Conservation (phyloP, 805 yeast genomes). For the Candida broadrunensis region DNA sequence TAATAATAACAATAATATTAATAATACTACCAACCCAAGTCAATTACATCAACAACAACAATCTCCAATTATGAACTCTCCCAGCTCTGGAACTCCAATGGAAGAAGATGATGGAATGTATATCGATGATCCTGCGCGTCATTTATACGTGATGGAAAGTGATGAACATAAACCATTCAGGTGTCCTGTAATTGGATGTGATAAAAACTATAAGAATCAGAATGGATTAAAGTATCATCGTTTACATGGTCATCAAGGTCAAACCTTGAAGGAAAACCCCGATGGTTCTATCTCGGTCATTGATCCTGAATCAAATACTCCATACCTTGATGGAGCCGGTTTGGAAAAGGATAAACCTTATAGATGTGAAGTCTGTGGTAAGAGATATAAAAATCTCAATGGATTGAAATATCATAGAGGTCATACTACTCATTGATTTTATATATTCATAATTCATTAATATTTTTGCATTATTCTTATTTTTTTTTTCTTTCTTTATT, state of each 20-base stretch:
- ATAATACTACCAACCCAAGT: slow-evolving; percentile 2
- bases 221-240: slow-evolving; percentile 96
- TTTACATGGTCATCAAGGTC: slow-evolving; percentile 95
- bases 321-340: slow-evolving; percentile 90
- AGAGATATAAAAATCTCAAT: slow-evolving; percentile 91
- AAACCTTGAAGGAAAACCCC: slow-evolving; percentile 81
- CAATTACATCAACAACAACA: slow-evolving; percentile 12
- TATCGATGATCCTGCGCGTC: slow-evolving; percentile 96
- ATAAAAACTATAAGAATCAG: slow-evolving; percentile 95
- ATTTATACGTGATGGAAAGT: slow-evolving; percentile 85
- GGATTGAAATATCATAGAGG: slow-evolving; percentile 97
- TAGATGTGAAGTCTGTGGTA: slow-evolving; percentile 97
- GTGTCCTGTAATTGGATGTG: slow-evolving; percentile 98
- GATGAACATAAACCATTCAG: slow-evolving; percentile 93
- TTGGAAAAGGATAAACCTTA: slow-evolving; percentile 98
- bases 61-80: slow-evolving; percentile 10
- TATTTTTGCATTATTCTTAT: too few species aligned
- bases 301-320: slow-evolving; percentile 86
- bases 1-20: slow-evolving; percentile 1
- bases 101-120: slow-evolving; percentile 72
- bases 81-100: slow-evolving; percentile 28
- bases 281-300: slow-evolving; percentile 92
- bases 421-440: slow-evolving; percentile 82
- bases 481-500: too few species aligned
- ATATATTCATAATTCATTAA: too few species aligned